Evolutionary conservation across 169 alveolate genomes (phyloP).

Genomic region (Eimeria zaria): DNA sequence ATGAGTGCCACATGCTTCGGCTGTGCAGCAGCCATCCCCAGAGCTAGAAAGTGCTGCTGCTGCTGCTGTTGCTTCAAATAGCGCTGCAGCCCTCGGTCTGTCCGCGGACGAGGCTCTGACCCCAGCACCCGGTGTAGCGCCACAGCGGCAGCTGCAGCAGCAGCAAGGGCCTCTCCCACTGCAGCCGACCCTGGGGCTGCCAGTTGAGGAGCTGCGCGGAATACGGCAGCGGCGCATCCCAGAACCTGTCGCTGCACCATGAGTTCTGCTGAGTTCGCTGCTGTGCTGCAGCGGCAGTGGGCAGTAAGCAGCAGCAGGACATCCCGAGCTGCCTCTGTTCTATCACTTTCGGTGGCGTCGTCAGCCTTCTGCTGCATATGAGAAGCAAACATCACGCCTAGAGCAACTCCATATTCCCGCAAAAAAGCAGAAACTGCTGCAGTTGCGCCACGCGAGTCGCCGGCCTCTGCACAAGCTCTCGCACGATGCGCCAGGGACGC

Average conservation of each 20-base stretch:
- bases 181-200: slow-evolving; percentile 32
- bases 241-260: slow-evolving; percentile 41
- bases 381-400: neutral
- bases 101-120: slow-evolving; percentile 40
- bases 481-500: slow-evolving; percentile 30
- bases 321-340: slow-evolving; percentile 1
- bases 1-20: slow-evolving; percentile 50
- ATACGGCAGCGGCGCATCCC: neutral
- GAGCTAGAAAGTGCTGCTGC: slow-evolving; percentile 44
- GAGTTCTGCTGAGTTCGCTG: slow-evolving; percentile 57
- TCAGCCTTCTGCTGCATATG: neutral
- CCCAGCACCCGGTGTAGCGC: slow-evolving; percentile 44
- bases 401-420: neutral
- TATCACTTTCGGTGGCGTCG: neutral
- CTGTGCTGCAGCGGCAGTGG: slow-evolving; percentile 32
- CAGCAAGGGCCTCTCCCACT: slow-evolving; percentile 45
- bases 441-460: slow-evolving; percentile 2
- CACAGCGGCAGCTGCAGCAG: slow-evolving; percentile 46
- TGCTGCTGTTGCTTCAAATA: slow-evolving; percentile 60
- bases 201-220: slow-evolving; percentile 29
- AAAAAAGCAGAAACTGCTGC: slow-evolving; percentile 39
- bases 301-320: neutral
- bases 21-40: slow-evolving; percentile 40
- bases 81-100: slow-evolving; percentile 52
- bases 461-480: slow-evolving; percentile 2